Evolutionary conservation across 2,329 filamentous ascomycete genomes (phyloP), one percentile per base, ranked within the genome.

Genomic region (Diplodia seriata): DNA sequence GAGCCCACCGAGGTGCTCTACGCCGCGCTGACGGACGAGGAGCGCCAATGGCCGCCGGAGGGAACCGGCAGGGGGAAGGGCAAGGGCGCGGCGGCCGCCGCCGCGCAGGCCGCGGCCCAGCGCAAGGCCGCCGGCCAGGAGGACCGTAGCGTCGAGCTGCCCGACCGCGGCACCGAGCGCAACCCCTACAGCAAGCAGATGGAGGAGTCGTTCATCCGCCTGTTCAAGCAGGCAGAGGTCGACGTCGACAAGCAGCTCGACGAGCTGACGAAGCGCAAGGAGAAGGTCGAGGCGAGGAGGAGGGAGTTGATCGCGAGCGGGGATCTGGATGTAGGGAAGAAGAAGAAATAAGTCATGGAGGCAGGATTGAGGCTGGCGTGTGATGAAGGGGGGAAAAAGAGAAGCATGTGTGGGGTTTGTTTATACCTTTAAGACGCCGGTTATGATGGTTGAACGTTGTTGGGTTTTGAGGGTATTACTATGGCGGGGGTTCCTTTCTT

Each of bases 1-100:
- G 95, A 99, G 79, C 95, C 95, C 0, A 95, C 93, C 73, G 92
- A 97, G 79, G 88, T 91, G 55, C 94, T 99, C 76, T 97, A 92
- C 80, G 92, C 97, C 70, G 84, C 92, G 33, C 84, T 99, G 70
- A 98, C 93, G 2, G 85, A 86, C 6, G 92, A 92, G 69, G 87
- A 89, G 31, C 51, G 56, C 5, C 87, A 86, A 70, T 84, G 81
- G 74, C 79, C 82, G 4, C 80, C 75, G 9, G 71, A 73, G 38
- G 70, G 69, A 9, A 76, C 75, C 43, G 86, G 86, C 49, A 77
- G 85, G 71, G 85, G 86, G 33, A 87, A 79, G 70, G 81, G 81
- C 12, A 83, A 78, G 73, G 78, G 76, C 66, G 75, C 76, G 2
- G 74, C 73, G 3, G 69, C 50, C 1, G 65, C 47, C 4, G 66